phyloP scores from a whole-genome alignment of 2,329 filamentous ascomycete genomes.

The Alternaria brassicicola region DNA sequence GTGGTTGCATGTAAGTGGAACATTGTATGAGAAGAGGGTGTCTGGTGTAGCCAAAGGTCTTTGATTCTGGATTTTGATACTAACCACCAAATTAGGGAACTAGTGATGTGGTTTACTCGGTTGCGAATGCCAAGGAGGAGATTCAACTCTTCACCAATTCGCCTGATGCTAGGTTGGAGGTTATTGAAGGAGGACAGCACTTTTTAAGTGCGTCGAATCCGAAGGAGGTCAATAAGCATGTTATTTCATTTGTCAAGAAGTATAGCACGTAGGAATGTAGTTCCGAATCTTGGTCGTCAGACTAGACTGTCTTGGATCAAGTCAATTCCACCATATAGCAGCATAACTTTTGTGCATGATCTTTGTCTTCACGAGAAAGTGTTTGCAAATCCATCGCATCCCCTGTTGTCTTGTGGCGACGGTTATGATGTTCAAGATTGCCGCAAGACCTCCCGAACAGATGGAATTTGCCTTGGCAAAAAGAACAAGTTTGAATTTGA shows the following conservation, averaged over 20 bases:
- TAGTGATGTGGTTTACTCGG: conserved; percentile 50
- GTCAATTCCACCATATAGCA: neutral
- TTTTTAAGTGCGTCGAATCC: conserved; percentile 58
- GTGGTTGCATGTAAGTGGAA: conserved; percentile 54
- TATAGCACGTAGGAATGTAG: conserved; percentile 7
- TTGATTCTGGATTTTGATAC: neutral
- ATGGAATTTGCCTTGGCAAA: neutral
- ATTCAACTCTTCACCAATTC: conserved; percentile 56
- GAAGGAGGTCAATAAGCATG: conserved; percentile 48
- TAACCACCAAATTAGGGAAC: conserved; percentile 45
- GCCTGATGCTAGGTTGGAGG: conserved; percentile 51
- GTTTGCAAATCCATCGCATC: neutral
- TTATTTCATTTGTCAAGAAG: conserved; percentile 43
- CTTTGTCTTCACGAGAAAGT: too few species aligned
- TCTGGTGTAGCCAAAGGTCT: too few species aligned
- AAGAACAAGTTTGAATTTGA: neutral
- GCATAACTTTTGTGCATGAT: neutral
- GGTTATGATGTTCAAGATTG: too few species aligned
- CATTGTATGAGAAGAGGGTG: too few species aligned
- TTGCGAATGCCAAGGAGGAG: conserved; percentile 54
- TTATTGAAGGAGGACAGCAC: conserved; percentile 57
- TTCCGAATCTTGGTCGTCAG: neutral
- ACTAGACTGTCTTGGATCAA: neutral
- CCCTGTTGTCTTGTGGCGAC: too few species aligned
- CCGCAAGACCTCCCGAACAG: too few species aligned